Evolutionary conservation across 257 asterid species (phyloP).

Genomic region (Scutellaria minor): DNA sequence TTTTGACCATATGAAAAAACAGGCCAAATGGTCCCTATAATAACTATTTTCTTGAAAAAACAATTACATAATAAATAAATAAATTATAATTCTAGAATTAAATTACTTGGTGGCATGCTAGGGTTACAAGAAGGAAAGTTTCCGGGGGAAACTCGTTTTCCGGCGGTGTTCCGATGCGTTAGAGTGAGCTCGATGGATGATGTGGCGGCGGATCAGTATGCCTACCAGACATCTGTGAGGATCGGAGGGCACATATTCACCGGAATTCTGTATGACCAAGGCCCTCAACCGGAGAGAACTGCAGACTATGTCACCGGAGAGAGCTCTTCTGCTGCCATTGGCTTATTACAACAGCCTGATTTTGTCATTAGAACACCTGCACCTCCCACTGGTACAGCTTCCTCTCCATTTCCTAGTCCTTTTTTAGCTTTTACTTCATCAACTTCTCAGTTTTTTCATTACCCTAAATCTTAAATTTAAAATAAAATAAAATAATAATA

Average conservation of each 20-base stretch:
- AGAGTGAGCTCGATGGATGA: slow-evolving; percentile 66
- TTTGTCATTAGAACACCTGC: slow-evolving; percentile 29
- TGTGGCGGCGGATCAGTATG: slow-evolving; percentile 61
- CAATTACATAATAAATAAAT: neutral
- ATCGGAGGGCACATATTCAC: slow-evolving; percentile 70
- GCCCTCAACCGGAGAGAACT: slow-evolving; percentile 42
- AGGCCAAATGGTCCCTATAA: too few species aligned
- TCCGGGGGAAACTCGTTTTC: slow-evolving; percentile 60
- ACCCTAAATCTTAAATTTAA: slow-evolving; percentile 50
- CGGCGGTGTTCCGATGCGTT: slow-evolving; percentile 69
- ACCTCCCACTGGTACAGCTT: slow-evolving; percentile 31
- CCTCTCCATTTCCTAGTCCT: slow-evolving; percentile 31
- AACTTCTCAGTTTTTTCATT: slow-evolving; percentile 45
- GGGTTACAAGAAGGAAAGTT: slow-evolving; percentile 51
- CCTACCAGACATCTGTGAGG: slow-evolving; percentile 72
- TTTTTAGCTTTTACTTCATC: slow-evolving; percentile 35
- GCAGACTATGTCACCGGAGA: slow-evolving; percentile 47
- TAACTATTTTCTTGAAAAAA: neutral
- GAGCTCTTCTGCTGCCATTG: slow-evolving; percentile 38
- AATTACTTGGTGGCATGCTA: neutral
- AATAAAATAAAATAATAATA: neutral
- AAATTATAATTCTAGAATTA: too few species aligned
- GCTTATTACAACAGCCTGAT: slow-evolving; percentile 32
- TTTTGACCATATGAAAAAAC: too few species aligned
- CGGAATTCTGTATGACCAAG: slow-evolving; percentile 75